phyloP scores from a whole-genome alignment of 306 rosid genomes.

The Alnus glutinosa region DNA sequence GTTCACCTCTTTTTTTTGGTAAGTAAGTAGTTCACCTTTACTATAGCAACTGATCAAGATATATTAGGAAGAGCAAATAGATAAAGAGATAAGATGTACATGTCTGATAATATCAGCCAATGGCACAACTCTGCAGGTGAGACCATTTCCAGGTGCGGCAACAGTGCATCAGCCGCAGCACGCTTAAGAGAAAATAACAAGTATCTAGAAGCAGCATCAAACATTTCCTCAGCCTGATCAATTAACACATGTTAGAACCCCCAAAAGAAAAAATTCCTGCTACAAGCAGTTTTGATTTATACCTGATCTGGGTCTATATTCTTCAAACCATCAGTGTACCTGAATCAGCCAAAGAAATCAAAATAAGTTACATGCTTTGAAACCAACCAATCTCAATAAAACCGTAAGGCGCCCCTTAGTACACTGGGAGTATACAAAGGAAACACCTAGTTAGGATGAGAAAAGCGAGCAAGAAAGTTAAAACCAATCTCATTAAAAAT shows the following conservation, averaged over 20 bases:
- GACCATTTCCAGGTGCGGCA: constrained; percentile 78
- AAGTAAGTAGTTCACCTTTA: neutral
- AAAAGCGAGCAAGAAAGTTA: too few relatives aligned
- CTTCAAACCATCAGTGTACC: constrained; percentile 90
- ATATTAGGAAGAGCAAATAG: constrained; percentile 12
- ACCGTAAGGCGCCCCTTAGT: too few relatives aligned
- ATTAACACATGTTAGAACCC: constrained; percentile 27
- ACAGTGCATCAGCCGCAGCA: constrained; percentile 81
- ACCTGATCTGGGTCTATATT: constrained; percentile 89
- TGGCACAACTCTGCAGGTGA: constrained; percentile 87
- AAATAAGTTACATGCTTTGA: constrained; percentile 8
- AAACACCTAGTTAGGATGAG: too few relatives aligned
- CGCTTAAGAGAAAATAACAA: constrained; percentile 90
- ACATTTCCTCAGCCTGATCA: constrained; percentile 84
- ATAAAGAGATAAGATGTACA: constrained; percentile 45
- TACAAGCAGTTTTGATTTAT: constrained; percentile 15
- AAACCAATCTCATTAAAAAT: neutral
- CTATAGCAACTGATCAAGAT: constrained; percentile 17
- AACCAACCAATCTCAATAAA: too few relatives aligned
- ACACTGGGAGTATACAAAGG: too few relatives aligned
- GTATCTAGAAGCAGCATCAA: constrained; percentile 91
- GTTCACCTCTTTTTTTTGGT: too few relatives aligned
- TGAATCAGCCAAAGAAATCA: constrained; percentile 43
- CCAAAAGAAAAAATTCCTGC: constrained; percentile 20
- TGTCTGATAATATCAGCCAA: constrained; percentile 84